Conservation (phyloP, 2,329 filamentous ascomycete species). For the Fusarium dimerum region DNA sequence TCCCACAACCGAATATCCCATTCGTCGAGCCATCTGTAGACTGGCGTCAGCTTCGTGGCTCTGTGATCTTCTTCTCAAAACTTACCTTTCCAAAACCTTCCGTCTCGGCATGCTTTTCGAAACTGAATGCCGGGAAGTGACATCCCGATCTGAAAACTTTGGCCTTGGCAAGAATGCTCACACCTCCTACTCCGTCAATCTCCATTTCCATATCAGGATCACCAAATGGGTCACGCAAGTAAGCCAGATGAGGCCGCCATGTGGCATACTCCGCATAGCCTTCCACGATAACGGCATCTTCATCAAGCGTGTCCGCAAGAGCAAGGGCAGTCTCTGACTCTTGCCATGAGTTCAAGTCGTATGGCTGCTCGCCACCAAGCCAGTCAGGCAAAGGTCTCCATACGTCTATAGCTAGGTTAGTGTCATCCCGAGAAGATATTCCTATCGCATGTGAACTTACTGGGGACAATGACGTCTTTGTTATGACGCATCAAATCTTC, state of each 20-base stretch:
- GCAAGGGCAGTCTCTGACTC: slow-evolving; percentile 96
- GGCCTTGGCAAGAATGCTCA: slow-evolving; percentile 95
- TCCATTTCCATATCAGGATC: slow-evolving; percentile 99
- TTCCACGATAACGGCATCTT: slow-evolving; percentile 98
- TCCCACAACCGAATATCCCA: slow-evolving; percentile 93
- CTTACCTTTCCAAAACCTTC: slow-evolving; percentile 96
- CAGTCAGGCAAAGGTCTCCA: slow-evolving; percentile 99
- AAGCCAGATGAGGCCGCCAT: slow-evolving; percentile 95
- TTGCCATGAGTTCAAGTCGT: slow-evolving; percentile 98
- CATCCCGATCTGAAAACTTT: slow-evolving; percentile 93
- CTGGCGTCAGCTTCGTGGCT: slow-evolving; percentile 8
- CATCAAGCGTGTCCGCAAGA: slow-evolving; percentile 90
- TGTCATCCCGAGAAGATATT: neutral
- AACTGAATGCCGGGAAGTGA: slow-evolving; percentile 97
- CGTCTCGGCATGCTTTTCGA: slow-evolving; percentile 97
- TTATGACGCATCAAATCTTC: slow-evolving; percentile 99
- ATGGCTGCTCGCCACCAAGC: slow-evolving; percentile 97
- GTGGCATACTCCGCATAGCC: slow-evolving; percentile 99
- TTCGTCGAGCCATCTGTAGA: slow-evolving; percentile 87
- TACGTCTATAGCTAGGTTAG: slow-evolving; percentile 65
- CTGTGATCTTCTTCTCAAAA: neutral
- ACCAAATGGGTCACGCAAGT: slow-evolving; percentile 93
- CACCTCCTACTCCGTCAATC: slow-evolving; percentile 94
- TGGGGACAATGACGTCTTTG: slow-evolving; percentile 97
- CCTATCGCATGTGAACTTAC: slow-evolving; percentile 57